A percentile compares a stretch with the other conserved stretches of the same genome.
phyloP scores from a whole-genome alignment of 805 yeast species.

The Blastobotrys chiropterorum region DNA sequence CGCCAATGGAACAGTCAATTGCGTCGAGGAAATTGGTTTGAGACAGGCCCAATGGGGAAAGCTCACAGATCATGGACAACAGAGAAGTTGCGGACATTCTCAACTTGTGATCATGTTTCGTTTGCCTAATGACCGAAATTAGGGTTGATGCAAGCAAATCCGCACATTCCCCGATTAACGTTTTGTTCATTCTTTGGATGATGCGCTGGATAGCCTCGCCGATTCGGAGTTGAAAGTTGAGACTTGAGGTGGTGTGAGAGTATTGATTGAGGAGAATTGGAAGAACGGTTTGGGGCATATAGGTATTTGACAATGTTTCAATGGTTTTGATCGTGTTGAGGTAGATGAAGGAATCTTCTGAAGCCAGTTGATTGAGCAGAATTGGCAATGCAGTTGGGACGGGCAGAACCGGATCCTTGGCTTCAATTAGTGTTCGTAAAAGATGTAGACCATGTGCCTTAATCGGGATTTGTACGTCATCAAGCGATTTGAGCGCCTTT shows the following conservation, averaged over 20 bases:
- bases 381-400: constrained; percentile 52
- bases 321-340: constrained; percentile 78
- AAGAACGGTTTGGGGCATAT: constrained; percentile 32
- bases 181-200: constrained; percentile 43
- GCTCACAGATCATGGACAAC: constrained; percentile 62
- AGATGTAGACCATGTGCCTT: constrained; percentile 78
- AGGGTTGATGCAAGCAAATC: constrained; percentile 39
- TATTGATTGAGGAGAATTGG: constrained; percentile 37
- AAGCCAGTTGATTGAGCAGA: constrained; percentile 59
- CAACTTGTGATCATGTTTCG: constrained; percentile 45
- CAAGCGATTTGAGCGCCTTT: constrained; percentile 59
- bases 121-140: constrained; percentile 25
- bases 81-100: constrained; percentile 86
- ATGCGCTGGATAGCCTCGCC: constrained; percentile 75
- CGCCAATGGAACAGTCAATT: constrained; percentile 72
- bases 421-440: constrained; percentile 49
- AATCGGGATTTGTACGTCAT: constrained; percentile 76
- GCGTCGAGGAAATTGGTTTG: constrained; percentile 43
- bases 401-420: constrained; percentile 43
- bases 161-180: constrained; percentile 43
- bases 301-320: constrained; percentile 48
- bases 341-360: constrained; percentile 82
- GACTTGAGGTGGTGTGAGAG: constrained; percentile 24
- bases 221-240: constrained; percentile 68
- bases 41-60: constrained; percentile 49